Conservation (phyloP, 495 filamentous ascomycete genomes). For the Aspergillus biplanus region DNA sequence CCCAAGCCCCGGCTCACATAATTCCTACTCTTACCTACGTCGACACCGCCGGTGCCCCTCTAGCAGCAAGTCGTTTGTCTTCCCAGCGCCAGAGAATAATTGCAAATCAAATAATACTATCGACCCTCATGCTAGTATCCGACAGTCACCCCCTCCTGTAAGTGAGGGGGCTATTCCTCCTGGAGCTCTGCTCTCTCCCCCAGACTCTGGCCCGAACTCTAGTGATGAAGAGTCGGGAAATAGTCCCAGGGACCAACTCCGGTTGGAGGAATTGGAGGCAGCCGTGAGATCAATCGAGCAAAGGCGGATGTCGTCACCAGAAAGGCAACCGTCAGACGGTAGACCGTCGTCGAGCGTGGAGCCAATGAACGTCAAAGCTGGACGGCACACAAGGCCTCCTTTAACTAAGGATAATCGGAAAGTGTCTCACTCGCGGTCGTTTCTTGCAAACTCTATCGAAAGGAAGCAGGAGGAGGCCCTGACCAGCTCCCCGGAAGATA, state of each 20-base stretch:
- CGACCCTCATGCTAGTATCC: slow-evolving; percentile 60
- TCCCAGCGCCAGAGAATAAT: slow-evolving; percentile 35
- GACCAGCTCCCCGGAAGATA: slow-evolving; percentile 66
- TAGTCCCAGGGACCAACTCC: slow-evolving; percentile 60
- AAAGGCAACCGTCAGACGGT: slow-evolving; percentile 42
- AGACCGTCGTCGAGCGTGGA: slow-evolving; percentile 33
- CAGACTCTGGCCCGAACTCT: slow-evolving; percentile 75
- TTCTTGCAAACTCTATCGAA: slow-evolving; percentile 72
- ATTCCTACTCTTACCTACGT: slow-evolving; percentile 75
- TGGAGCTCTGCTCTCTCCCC: slow-evolving; percentile 83
- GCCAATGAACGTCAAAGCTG: slow-evolving; percentile 2
- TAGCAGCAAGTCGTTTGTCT: slow-evolving; percentile 41
- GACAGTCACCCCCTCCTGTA: slow-evolving; percentile 78
- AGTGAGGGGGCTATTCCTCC: slow-evolving; percentile 73
- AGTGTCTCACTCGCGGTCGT: slow-evolving; percentile 79
- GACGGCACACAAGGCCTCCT: slow-evolving; percentile 35
- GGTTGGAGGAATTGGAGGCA: slow-evolving; percentile 77
- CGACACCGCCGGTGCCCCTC: slow-evolving; percentile 69
- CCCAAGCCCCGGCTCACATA: slow-evolving; percentile 72
- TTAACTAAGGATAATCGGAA: slow-evolving; percentile 63
- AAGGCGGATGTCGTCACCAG: slow-evolving; percentile 64
- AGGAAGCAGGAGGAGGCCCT: slow-evolving; percentile 57
- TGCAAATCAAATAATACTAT: slow-evolving; percentile 50
- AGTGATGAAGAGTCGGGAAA: slow-evolving; percentile 79
- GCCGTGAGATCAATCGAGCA: slow-evolving; percentile 81